Percentiles rank a stretch among this genome's conserved stretches.
phyloP scores from a whole-genome alignment of 192 early-diverging fungal genomes.

The Backusella tuberculispora region DNA sequence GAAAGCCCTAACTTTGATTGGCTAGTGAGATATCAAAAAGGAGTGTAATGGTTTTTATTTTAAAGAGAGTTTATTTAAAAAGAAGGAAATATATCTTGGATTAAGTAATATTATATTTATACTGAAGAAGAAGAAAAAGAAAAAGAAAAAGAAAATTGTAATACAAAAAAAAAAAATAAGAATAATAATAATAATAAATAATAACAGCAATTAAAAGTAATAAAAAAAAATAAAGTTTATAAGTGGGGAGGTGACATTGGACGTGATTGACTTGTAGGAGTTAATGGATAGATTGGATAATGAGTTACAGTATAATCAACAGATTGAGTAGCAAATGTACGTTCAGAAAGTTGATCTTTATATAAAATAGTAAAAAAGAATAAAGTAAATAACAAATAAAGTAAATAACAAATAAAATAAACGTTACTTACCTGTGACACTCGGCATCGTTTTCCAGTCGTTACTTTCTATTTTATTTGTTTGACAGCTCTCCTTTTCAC shows the following conservation, averaged over 20 bases:
- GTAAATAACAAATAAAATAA: neutral
- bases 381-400: slow-evolving; percentile 6
- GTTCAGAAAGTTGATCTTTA: slow-evolving; percentile 44
- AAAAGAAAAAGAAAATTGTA: too few species aligned
- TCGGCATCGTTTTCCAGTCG: slow-evolving; percentile 39
- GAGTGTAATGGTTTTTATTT: too few species aligned
- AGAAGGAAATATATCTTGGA: too few species aligned
- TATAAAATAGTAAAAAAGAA: neutral
- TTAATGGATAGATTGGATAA: slow-evolving; percentile 45
- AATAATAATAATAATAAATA: too few species aligned
- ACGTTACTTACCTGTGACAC: slow-evolving; percentile 37
- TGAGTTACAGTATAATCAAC: slow-evolving; percentile 36
- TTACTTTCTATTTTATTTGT: slow-evolving; percentile 12
- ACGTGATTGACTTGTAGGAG: slow-evolving; percentile 31
- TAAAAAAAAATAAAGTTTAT: neutral
- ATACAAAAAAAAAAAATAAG: too few species aligned
- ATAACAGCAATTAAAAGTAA: too few species aligned
- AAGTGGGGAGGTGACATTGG: slow-evolving; percentile 22
- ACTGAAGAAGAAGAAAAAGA: too few species aligned
- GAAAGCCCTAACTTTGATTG: too few species aligned
- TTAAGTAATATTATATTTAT: too few species aligned
- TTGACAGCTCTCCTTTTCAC: neutral
- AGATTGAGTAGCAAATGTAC: slow-evolving; percentile 37
- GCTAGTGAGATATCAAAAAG: too few species aligned
- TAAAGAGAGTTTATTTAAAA: too few species aligned